Percentiles rank a stretch among this genome's conserved stretches.
Conservation (phyloP, 495 filamentous ascomycete genomes). For the Achaetomiella virescens region DNA sequence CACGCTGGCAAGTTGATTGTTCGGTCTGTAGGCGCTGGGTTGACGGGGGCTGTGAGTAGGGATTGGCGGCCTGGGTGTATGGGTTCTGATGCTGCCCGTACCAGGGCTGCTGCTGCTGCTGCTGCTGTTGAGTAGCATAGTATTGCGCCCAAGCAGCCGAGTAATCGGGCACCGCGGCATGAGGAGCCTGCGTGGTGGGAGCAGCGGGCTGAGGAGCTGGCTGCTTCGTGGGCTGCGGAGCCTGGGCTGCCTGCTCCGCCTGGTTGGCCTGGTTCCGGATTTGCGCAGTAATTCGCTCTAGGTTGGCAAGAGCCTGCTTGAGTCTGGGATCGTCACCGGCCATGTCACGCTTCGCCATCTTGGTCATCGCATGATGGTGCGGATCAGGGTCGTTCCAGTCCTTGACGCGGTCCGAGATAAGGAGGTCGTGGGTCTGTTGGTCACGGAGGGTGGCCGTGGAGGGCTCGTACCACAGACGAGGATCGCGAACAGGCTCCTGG, state of each 20-base stretch:
- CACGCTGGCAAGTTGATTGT: constrained; percentile 20
- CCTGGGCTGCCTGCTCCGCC: constrained; percentile 20
- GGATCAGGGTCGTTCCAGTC: constrained; percentile 30
- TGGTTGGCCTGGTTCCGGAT: constrained; percentile 14
- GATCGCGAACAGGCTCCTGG: background rate
- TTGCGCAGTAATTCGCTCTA: constrained; percentile 27
- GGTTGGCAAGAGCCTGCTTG: constrained; percentile 23
- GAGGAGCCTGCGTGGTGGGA: constrained; percentile 4
- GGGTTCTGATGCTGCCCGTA: constrained; percentile 22
- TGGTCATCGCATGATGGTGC: constrained; percentile 21
- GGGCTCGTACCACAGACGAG: constrained; percentile 1
- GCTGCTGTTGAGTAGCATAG: constrained; percentile 25
- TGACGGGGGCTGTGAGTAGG: constrained; percentile 18
- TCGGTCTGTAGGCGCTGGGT: constrained; percentile 1
- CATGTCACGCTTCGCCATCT: constrained; percentile 26
- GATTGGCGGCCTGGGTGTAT: constrained; percentile 21
- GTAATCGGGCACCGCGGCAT: constrained; percentile 21
- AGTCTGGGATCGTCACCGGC: constrained; percentile 27
- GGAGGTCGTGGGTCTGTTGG: constrained; percentile 24
- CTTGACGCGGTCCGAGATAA: constrained; percentile 32
- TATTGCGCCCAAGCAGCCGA: constrained; percentile 26
- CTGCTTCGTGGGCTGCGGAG: background rate
- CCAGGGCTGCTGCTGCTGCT: constrained; percentile 23
- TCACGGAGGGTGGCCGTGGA: constrained; percentile 15
- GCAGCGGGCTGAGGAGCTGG: background rate